phyloP scores from a whole-genome alignment of 108 stramenopile species.

The Skeletonema tropicum region DNA sequence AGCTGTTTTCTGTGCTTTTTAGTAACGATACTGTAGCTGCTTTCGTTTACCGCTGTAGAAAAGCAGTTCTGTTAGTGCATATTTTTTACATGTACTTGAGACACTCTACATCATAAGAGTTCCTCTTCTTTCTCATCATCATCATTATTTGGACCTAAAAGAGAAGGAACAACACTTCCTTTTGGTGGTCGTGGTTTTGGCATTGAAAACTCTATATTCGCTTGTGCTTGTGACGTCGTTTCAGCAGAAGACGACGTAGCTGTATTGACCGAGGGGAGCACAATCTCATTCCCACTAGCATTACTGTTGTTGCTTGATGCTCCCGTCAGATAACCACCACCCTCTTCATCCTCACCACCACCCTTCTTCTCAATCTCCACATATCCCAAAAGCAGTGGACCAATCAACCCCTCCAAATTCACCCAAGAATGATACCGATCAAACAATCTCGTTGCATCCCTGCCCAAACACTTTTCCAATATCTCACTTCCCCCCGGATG shows the following conservation, averaged over 20 bases:
- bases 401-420: slow-evolving; percentile 73
- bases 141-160: slow-evolving; percentile 1
- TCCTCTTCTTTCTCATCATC: neutral
- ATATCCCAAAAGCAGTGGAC: slow-evolving; percentile 56
- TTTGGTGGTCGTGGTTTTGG: slow-evolving; percentile 27
- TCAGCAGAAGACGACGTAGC: neutral
- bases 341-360: neutral
- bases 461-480: slow-evolving; percentile 74
- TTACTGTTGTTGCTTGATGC: neutral
- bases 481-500: slow-evolving; percentile 94
- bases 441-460: slow-evolving; percentile 86
- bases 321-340: slow-evolving; percentile 8
- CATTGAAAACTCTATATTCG: slow-evolving; percentile 14
- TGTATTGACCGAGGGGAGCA: neutral
- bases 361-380: slow-evolving; percentile 23
- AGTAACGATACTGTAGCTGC: no score
- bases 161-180: slow-evolving; percentile 3
- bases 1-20: no score
- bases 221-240: neutral
- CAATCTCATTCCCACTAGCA: neutral
- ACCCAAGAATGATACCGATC: slow-evolving; percentile 93
- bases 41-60: no score
- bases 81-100: neutral
- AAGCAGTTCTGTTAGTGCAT: no score
- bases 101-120: neutral